Conservation (phyloP, 768 basidiomycete genomes). For the Leccinum aurantiacum region DNA sequence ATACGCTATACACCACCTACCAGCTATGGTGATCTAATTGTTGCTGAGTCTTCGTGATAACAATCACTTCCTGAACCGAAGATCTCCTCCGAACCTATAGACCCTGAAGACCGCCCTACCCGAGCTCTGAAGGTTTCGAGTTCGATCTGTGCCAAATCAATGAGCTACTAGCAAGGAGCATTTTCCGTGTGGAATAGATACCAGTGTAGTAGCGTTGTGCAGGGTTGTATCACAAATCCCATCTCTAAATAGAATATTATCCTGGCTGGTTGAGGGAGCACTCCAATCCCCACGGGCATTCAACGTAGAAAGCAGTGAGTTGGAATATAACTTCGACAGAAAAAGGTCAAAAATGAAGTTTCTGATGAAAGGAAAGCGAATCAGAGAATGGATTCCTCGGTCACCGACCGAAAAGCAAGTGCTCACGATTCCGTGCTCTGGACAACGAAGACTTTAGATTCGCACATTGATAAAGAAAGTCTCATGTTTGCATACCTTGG, state of each 20-base stretch:
- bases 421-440: conserved; percentile 12
- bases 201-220: conserved; percentile 4
- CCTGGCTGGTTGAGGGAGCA: not conserved
- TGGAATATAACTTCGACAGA: conserved; percentile 29
- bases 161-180: not conserved
- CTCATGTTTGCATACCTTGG: conserved; percentile 11
- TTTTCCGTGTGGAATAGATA: not conserved
- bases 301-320: conserved; percentile 22
- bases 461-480: not conserved
- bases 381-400: not conserved
- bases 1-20: not conserved
- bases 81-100: not conserved
- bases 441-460: not conserved
- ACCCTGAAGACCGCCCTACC: not conserved
- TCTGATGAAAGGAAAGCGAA: not conserved
- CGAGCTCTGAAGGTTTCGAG: not conserved
- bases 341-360: conserved; percentile 26
- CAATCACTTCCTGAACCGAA: not conserved
- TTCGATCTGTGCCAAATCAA: not conserved
- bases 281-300: conserved; percentile 29
- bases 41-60: not conserved
- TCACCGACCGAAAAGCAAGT: not conserved
- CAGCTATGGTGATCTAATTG: not conserved
- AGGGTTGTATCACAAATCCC: not conserved
- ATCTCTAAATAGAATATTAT: conserved; percentile 13